Base-by-base conservation (phyloP, 2,329 filamentous ascomycete species). In the Pseudodiploospora longispora region DNA sequence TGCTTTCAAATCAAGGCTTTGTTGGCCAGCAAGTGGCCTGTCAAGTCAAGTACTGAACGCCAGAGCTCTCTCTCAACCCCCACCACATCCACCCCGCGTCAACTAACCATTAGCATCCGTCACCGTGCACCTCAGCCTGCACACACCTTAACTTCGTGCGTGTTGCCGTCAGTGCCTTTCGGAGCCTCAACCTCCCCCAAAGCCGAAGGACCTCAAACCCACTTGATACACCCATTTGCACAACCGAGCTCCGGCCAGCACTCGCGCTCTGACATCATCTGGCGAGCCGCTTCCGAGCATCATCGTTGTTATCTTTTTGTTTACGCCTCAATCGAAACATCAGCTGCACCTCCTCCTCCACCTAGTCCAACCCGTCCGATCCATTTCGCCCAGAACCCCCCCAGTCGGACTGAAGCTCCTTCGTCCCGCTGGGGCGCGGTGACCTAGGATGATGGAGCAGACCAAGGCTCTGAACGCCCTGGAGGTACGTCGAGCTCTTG, bases 381-480 rank as follows among this genome's bases (percentile, higher is more conserved):
- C 31, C 31, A 47, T 45, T 39, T 43, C 47, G 48, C 41, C 38
- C 36, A 48, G 29, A 38, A 54, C 67, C 36, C 41, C 19, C 19
- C 19, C 19, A 19, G 19, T 19, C 19, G 19, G 19, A 19, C 3
- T 19, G 19, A 19, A 19, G 19, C 19, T 19, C 19, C 19, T 19
- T 19, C 19, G 19, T 19, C 19, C 19, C 19, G 19, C 19, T 19
- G 19, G 19, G 19, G 19, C 19, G 19, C 19, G 19, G 19, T 19
- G 19, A 19, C 19, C 19, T 19, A 19, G 19, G 19, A 19, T 19
- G 19, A 90, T 90, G 86, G 85, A 87, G 68, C 85, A 90, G 64
- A 78, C 69, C 42, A 82, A 80, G 61, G 79, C 80, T 50, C 66
- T 83, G 33, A 80, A 80, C 54, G 78, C 80, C 43, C 64, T 83